Conservation (phyloP, 257 asterid genomes). For the Solanum appendiculatum region DNA sequence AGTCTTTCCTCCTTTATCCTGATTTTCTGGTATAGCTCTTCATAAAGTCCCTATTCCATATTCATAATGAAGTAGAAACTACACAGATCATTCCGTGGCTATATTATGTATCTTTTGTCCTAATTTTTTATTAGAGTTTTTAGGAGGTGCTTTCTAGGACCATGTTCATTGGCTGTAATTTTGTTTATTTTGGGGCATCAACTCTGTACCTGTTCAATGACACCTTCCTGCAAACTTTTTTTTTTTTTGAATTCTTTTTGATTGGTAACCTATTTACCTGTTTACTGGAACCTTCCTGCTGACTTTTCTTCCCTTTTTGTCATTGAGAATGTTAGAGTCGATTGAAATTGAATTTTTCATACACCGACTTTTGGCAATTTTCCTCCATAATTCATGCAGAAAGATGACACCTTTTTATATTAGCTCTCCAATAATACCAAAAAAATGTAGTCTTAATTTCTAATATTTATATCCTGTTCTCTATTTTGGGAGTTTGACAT, state of each 20-base stretch:
- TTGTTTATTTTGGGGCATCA: background rate
- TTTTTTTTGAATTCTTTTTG: background rate
- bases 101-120: background rate
- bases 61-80: background rate
- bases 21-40: background rate
- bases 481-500: conserved; percentile 7
- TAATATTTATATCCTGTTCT: background rate
- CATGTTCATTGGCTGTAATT: background rate
- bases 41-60: background rate
- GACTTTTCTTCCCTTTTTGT: background rate
- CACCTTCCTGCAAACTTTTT: background rate
- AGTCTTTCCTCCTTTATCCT: background rate
- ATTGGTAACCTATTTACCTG: background rate
- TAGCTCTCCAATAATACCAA: conserved; percentile 29
- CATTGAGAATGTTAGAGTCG: background rate
- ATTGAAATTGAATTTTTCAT: background rate
- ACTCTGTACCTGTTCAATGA: background rate
- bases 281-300: background rate
- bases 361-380: background rate
- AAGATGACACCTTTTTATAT: conserved; percentile 27
- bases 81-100: background rate
- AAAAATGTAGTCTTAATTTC: background rate
- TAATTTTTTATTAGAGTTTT: background rate
- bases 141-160: background rate
- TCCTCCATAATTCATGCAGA: conserved; percentile 20